These are phyloP conservation scores for Leccinum griseonigrum DNA, from an alignment of 1,284 basidiomycete genomes.

Conservation along the genomic window DNA sequence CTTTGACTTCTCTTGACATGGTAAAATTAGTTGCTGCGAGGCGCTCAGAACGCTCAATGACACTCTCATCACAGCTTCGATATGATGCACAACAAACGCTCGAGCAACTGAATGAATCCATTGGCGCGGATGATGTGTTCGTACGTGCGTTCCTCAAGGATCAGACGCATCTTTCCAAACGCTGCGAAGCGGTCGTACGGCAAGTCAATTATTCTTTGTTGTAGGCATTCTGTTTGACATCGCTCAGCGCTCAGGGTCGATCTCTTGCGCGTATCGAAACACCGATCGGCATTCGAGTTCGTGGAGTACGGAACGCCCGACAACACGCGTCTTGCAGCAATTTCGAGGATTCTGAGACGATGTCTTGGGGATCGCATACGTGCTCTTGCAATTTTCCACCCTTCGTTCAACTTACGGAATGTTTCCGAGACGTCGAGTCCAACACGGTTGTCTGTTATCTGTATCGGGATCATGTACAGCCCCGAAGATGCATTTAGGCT, in stretches of 20 bases:
- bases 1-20: constrained; percentile 67
- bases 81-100: constrained; percentile 77
- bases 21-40: constrained; percentile 35
- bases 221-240: constrained; percentile 5
- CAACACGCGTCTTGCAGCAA: constrained; percentile 52
- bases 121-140: constrained; percentile 63
- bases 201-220: constrained; percentile 31
- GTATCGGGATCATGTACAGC: constrained; percentile 77
- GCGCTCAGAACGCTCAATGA: neutral
- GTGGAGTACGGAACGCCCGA: constrained; percentile 63
- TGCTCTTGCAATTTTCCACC: constrained; percentile 57
- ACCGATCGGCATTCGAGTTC: constrained; percentile 43
- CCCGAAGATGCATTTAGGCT: constrained; percentile 72
- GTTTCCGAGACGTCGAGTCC: constrained; percentile 52
- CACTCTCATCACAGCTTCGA: constrained; percentile 51
- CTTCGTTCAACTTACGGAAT: constrained; percentile 44
- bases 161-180: constrained; percentile 52
- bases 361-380: constrained; percentile 72
- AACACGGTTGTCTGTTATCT: constrained; percentile 41
- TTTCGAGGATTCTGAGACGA: constrained; percentile 56
- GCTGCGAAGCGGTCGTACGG: constrained; percentile 69
- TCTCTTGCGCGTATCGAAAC: constrained; percentile 50
- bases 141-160: constrained; percentile 74
- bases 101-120: constrained; percentile 51
- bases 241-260: constrained; percentile 49